These are phyloP conservation scores for Tillandsia fasciculata DNA, from an alignment of 176 grass and related monocot species.

Conservation along the genomic window DNA sequence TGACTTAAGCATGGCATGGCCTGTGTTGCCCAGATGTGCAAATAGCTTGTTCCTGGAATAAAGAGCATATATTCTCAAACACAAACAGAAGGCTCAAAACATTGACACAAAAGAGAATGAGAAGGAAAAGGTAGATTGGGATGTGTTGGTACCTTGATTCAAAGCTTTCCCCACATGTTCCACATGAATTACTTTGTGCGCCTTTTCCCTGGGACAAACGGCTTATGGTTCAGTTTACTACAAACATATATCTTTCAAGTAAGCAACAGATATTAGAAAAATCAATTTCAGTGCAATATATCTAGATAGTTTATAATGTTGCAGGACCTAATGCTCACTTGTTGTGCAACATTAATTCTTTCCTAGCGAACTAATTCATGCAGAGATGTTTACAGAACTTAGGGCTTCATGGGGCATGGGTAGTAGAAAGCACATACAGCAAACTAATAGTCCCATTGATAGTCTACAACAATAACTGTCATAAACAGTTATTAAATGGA, in stretches of 20 bases:
- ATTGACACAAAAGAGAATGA: slow-evolving; percentile 9
- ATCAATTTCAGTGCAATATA: slow-evolving; percentile 4
- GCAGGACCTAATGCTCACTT: slow-evolving; percentile 4
- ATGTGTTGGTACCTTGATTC: slow-evolving; percentile 54
- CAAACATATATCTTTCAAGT: background rate
- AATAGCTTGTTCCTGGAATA: slow-evolving; percentile 76
- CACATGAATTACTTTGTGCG: slow-evolving; percentile 55
- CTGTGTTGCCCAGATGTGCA: slow-evolving; percentile 73
- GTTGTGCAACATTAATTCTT: background rate
- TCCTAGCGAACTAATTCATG: background rate
- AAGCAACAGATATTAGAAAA: slow-evolving; percentile 1
- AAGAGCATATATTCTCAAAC: slow-evolving; percentile 2
- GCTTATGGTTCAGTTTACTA: slow-evolving; percentile 1
- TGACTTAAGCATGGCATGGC: slow-evolving; percentile 55
- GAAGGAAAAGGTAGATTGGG: slow-evolving; percentile 2
- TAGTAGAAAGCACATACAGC: background rate
- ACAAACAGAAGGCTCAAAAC: slow-evolving; percentile 1
- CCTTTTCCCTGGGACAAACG: slow-evolving; percentile 34
- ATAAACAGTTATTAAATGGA: too few relatives aligned
- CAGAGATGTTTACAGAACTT: background rate
- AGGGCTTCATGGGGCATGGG: background rate
- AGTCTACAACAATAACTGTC: background rate
- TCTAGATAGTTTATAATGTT: slow-evolving; percentile 8
- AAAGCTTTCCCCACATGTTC: slow-evolving; percentile 64
- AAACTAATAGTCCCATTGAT: too few relatives aligned